These are phyloP conservation scores for Capronia epimyces DNA, from an alignment of 2,329 filamentous ascomycete genomes.

Conservation along the genomic window DNA sequence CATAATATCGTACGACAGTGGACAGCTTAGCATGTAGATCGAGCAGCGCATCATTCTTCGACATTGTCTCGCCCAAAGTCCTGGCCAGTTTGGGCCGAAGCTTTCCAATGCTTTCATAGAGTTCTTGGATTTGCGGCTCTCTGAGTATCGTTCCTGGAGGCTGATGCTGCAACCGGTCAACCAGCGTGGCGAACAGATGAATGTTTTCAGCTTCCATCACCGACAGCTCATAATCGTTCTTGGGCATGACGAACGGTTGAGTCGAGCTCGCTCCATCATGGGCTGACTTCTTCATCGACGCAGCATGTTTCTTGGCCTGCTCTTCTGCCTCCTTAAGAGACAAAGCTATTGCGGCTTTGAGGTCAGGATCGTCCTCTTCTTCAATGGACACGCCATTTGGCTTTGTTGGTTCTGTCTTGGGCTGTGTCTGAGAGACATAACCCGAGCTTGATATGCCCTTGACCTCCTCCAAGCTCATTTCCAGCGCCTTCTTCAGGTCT, in stretches of 20 bases:
- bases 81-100: constrained; percentile 87
- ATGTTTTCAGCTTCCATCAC: constrained; percentile 96
- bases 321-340: constrained; percentile 96
- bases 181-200: constrained; percentile 87
- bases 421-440: constrained; percentile 62
- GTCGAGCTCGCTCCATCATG: constrained; percentile 50
- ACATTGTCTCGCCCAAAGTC: constrained; percentile 98
- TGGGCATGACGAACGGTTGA: constrained; percentile 55
- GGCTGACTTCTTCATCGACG: constrained; percentile 69
- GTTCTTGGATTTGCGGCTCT: constrained; percentile 94
- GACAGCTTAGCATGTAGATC: constrained; percentile 93
- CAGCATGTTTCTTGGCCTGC: constrained; percentile 86
- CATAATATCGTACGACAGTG: constrained; percentile 94
- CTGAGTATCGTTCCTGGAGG: constrained; percentile 92
- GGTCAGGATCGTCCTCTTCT: constrained; percentile 85
- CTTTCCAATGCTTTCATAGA: constrained; percentile 95
- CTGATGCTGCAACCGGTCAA: constrained; percentile 90
- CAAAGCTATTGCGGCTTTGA: constrained; percentile 91
- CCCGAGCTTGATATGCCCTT: constrained; percentile 62
- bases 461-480: constrained; percentile 95
- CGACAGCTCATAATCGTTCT: constrained; percentile 91
- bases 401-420: constrained; percentile 34
- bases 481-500: constrained; percentile 83
- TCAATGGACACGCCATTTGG: constrained; percentile 43
- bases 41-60: constrained; percentile 93